Evolutionary conservation across 73 alveolate species (phyloP).

Genomic region (Tetrahymena borealis): DNA sequence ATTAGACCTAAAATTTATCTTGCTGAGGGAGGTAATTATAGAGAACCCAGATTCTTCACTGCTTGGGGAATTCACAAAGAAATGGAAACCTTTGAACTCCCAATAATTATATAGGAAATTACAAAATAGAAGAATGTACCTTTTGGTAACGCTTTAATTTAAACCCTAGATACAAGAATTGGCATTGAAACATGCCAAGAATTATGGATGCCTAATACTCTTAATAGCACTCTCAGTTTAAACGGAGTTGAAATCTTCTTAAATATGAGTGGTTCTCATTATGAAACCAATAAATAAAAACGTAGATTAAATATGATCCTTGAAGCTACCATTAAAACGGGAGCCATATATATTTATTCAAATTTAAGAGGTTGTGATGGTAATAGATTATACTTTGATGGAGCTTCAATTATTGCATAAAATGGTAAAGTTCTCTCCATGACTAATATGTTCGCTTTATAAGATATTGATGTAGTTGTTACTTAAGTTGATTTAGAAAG

Average conservation of each 20-base stretch:
- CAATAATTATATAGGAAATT: slow-evolving; percentile 28
- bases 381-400: slow-evolving; percentile 79
- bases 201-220: slow-evolving; percentile 61
- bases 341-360: slow-evolving; percentile 58
- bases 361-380: slow-evolving; percentile 80
- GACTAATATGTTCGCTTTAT: slow-evolving; percentile 62
- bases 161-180: slow-evolving; percentile 54
- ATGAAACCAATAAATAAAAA: slow-evolving; percentile 37
- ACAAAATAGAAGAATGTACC: slow-evolving; percentile 41
- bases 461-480: slow-evolving; percentile 69
- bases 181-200: slow-evolving; percentile 82
- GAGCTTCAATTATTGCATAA: slow-evolving; percentile 65
- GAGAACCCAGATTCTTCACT: slow-evolving; percentile 87
- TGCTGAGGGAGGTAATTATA: slow-evolving; percentile 83
- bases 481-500: slow-evolving; percentile 73
- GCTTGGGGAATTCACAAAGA: slow-evolving; percentile 73
- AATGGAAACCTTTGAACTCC: slow-evolving; percentile 51
- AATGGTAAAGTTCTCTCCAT: slow-evolving; percentile 76
- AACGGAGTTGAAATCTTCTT: slow-evolving; percentile 74
- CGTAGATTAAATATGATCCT: slow-evolving; percentile 44
- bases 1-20: slow-evolving; percentile 82
- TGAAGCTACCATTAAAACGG: slow-evolving; percentile 44
- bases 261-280: slow-evolving; percentile 66
- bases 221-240: slow-evolving; percentile 15
- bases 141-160: slow-evolving; percentile 68